Evolutionary conservation across 176 grass and related monocot genomes (phyloP), one percentile per base, ranked within the genome.

Genomic region (Triticum urartu): DNA sequence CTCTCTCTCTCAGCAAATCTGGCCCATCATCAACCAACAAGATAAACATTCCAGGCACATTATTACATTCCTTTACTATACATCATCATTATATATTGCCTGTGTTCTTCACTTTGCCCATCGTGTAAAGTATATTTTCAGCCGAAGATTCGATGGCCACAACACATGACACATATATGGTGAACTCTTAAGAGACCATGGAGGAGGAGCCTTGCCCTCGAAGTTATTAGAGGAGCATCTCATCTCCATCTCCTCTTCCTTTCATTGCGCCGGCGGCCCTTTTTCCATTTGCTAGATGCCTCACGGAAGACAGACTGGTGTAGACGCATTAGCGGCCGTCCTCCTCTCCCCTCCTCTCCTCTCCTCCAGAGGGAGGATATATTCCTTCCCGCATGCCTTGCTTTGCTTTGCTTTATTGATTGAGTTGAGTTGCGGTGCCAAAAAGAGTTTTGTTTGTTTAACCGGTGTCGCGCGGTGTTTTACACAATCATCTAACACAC

Each of bases 181-280:
- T 59, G 17, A 59, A 1, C 20, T 43, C 20, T 78, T 60, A 47
- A 82, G n/a, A 45, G 68, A 50, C 21, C 35, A 67, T 60, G 48
- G 48, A 5, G 59, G 35, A 28, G 79, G 85, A 93, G 52, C 62
- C 91, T 90, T 93, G 62, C 77, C 87, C 64, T 36, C 28, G 62
- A 93, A 93, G 91, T 25, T 20, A 52, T 45, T 52, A 52, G 45
- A 75, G 60, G 79, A 56, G 90, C 90, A 91, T 91, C 90, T 91
- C 84, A 21, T 71, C 72, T 15, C 70, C 40, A 10, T 43, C 42
- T 47, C 43, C 22, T 72, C 69, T 74, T 75, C 43, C 7, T 74
- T 39, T 76, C 47, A 58, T 33, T 18, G 12, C 13, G 11, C 79
- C 56, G 45, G 45, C 45, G 5, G 14, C 48, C 48, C 14, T 2